Evolutionary conservation across 208 protist species (phyloP), one percentile per base, ranked within the genome.

Genomic region (Trypanosoma avium): DNA sequence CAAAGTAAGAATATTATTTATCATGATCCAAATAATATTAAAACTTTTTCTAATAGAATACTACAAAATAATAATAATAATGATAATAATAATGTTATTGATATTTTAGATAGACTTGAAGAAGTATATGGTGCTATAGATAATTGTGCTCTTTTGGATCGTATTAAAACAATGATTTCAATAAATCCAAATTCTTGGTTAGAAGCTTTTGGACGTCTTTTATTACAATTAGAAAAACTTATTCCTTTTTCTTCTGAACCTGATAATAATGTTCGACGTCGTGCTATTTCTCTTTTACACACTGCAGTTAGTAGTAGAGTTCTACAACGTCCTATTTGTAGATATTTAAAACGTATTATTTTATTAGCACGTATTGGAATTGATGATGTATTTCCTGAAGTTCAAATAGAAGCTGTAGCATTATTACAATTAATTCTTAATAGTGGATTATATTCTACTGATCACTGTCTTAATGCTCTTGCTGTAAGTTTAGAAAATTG

Each of bases 321-420:
- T 7, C 55, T 83, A 35, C 59, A 55, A 1, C 32, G 57, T 3
- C 47, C 61, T 24, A 55, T 86, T 35, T 60, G 59, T 32, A 69
- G 73, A 15, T 69, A 65, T 43, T 66, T 89, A n/a, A 62, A 60
- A 24, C 70, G 68, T 21, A 17, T 92, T 15, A 24, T 95, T 21
- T 22, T 30, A 6, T 48, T 81, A 19, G 78, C 74, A 38, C 77
- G 82, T 19, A 17, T 29, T 26, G 84, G 86, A n/a, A 52, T 92
- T 10, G 89, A 95, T 57, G 89, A 95, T 61, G 67, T 72, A 2
- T 95, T 95, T 61, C 29, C 76, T 21, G 86, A 91, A 66, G 86
- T 93, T 32, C 83, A 79, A 53, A 62, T 81, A 29, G 77, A 78
- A 46, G 83, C 86, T 1, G 66, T 74, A 8, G 22, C 58, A 21